Conservation (phyloP, 2,329 filamentous ascomycete species). For the Nothophoma quercina region DNA sequence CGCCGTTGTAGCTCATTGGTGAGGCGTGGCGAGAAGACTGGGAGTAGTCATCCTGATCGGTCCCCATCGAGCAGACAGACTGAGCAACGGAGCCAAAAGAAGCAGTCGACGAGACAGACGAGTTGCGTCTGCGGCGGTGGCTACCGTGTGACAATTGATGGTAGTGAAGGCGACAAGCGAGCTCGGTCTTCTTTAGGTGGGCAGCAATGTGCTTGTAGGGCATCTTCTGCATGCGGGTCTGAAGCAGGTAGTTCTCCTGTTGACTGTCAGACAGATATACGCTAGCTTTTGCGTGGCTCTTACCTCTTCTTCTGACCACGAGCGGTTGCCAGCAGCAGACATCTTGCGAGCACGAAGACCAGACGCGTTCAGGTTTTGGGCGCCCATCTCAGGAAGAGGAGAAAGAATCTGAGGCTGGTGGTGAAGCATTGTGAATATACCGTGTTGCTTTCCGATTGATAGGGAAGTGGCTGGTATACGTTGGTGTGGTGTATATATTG, state of each 20-base stretch:
- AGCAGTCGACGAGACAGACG: conserved; percentile 68
- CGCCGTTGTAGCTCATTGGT: conserved; percentile 52
- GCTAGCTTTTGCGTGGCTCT: conserved; percentile 22
- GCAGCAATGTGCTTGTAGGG: conserved; percentile 90
- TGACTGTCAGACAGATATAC: conserved; percentile 26
- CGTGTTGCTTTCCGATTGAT: conserved; percentile 3
- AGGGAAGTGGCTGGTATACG: conserved; percentile 42
- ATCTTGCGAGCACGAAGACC: conserved; percentile 72
- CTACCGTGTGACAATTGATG: conserved; percentile 85
- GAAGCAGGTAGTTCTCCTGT: conserved; percentile 82
- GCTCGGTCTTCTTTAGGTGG: conserved; percentile 85
- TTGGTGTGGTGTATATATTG: conserved; percentile 42
- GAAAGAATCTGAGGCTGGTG: conserved; percentile 50
- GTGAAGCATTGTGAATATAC: conserved; percentile 43
- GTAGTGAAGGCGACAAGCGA: conserved; percentile 86
- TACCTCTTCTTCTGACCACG: conserved; percentile 89
- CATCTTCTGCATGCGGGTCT: conserved; percentile 86
- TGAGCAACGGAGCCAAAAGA: conserved; percentile 50
- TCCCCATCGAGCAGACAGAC: conserved; percentile 50
- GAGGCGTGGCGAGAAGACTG: conserved; percentile 51
- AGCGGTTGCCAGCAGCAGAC: conserved; percentile 76
- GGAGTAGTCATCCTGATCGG: conserved; percentile 47
- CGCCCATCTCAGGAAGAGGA: conserved; percentile 48
- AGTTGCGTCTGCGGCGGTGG: conserved; percentile 79
- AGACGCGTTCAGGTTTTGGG: conserved; percentile 43